Conservation (phyloP, 1,284 basidiomycete genomes). For the Agaricales sp. region DNA sequence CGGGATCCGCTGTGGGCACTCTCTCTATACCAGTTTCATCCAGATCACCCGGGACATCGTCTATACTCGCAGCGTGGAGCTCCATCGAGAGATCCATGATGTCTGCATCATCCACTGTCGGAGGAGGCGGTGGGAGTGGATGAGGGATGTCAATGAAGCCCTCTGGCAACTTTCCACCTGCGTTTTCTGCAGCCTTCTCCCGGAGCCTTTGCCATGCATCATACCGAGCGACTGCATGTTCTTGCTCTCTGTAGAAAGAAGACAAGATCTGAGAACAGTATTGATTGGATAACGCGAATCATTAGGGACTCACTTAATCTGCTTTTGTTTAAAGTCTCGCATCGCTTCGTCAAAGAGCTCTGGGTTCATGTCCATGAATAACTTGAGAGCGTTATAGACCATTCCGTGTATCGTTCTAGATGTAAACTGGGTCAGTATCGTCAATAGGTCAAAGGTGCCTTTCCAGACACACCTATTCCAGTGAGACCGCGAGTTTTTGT, state of each 20-base stretch:
- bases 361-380: slow-evolving; percentile 99
- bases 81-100: slow-evolving; percentile 83
- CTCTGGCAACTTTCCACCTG: slow-evolving; percentile 53
- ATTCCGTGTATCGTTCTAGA: slow-evolving; percentile 94
- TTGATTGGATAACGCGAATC: slow-evolving; percentile 2
- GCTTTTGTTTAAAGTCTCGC: slow-evolving; percentile 87
- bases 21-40: slow-evolving; percentile 79
- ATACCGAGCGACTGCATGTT: slow-evolving; percentile 71
- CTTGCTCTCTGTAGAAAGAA: slow-evolving; percentile 55
- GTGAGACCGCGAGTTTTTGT: slow-evolving; percentile 93
- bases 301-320: slow-evolving; percentile 56
- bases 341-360: slow-evolving; percentile 92
- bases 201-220: slow-evolving; percentile 79
- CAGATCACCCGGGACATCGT: slow-evolving; percentile 64
- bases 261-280: slow-evolving; percentile 9
- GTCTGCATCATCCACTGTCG: slow-evolving; percentile 70
- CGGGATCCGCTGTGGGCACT: slow-evolving; percentile 72
- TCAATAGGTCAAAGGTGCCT: slow-evolving; percentile 6
- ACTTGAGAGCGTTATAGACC: slow-evolving; percentile 96
- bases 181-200: slow-evolving; percentile 63
- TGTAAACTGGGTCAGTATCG: neutral
- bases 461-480: slow-evolving; percentile 82
- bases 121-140: slow-evolving; percentile 67
- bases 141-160: slow-evolving; percentile 60
- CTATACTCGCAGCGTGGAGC: slow-evolving; percentile 76